Evolutionary conservation across 1,139 yeast species (phyloP).

Genomic region (Saccharomyces pastorianus): DNA sequence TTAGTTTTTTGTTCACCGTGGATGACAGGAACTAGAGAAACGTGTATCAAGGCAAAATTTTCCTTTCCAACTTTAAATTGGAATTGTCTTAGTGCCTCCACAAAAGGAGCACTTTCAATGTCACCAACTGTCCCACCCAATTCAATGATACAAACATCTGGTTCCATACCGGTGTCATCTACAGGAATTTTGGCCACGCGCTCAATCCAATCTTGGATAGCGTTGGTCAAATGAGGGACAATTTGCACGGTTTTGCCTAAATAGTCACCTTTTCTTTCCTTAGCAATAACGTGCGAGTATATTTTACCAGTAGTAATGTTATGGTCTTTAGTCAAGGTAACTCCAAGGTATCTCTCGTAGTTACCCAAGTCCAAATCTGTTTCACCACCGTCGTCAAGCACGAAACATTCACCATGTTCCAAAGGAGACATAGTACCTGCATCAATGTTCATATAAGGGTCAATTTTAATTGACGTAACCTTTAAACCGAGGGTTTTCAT

Average conservation of each 20-base stretch:
- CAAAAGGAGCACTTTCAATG: conserved; percentile 97
- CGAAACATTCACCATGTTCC: conserved; percentile 98
- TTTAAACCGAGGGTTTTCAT: conserved; percentile 89
- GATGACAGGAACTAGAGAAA: conserved; percentile 92
- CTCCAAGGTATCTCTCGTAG: conserved; percentile 91
- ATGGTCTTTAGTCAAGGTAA: conserved; percentile 86
- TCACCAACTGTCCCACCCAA: conserved; percentile 99
- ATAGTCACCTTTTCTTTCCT: conserved; percentile 94
- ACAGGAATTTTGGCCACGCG: conserved; percentile 86
- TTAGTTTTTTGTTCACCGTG: conserved; percentile 98
- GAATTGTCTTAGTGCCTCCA: conserved; percentile 96
- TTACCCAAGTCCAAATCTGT: conserved; percentile 96
- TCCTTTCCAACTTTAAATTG: conserved; percentile 94
- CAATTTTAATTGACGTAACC: conserved; percentile 95
- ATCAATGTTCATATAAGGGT: conserved; percentile 97
- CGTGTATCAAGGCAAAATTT: conserved; percentile 92
- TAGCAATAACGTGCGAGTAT: conserved; percentile 86
- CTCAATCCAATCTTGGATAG: conserved; percentile 98
- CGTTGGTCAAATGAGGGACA: conserved; percentile 94
- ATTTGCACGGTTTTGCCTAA: conserved; percentile 99
- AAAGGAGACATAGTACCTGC: conserved; percentile 99
- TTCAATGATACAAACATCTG: conserved; percentile 92
- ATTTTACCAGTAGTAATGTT: conserved; percentile 97
- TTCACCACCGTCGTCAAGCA: conserved; percentile 96
- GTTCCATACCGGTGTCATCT: conserved; percentile 80